Base-by-base conservation (phyloP, 2,329 filamentous ascomycete species). In the Capronia epimyces region DNA sequence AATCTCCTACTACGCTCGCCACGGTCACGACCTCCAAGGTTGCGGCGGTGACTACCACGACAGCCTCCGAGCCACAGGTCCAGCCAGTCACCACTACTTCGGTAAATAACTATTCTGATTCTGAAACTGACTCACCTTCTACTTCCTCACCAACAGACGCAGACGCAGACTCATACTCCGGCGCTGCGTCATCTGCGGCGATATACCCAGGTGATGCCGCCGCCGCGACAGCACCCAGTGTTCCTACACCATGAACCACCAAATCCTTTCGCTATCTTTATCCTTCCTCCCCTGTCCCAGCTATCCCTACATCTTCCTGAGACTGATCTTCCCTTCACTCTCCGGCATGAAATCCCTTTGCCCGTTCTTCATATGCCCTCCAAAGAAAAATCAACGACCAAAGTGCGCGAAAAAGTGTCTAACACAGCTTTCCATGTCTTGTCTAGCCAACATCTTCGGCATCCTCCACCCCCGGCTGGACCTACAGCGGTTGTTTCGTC, bases 401-500 rank as follows among this genome's bases (percentile, higher is more conserved):
- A 27, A 27, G 10, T 5, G 24, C 24, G 10, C 24, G 5, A 20
- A 36, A 36, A 36, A n/a, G n/a, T 36, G 32, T 36, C 32, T 36
- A n/a, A 36, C 32, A 15, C 6, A 6, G 6, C 16, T 18, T 36
- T 36, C n/a, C 5, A 36, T n/a, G 5, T 18, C 4, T 15, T 36
- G n/a, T 18, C 18, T 20, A 37, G 34, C 34, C 34, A 21, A 27
- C 47, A 12, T 16, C 40, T 9, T 37, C 34, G n/a, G 34, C 20
- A 27, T 27, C 25, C 18, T 46, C 50, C 24, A 41, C 46, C 40
- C 20, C 49, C 2, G 15, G 41, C 20, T 61, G 59, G 59, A 46
- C 52, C 12, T 61, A 61, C 50, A 20, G 37, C 8, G 73, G 72
- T 47, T 78, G 75, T 65, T 76, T 67, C 66, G 48, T 57, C 13